A percentile compares a stretch with the other conserved stretches of the same genome.
phyloP scores from a whole-genome alignment of 768 basidiomycete species.

The Megacollybia marginata region DNA sequence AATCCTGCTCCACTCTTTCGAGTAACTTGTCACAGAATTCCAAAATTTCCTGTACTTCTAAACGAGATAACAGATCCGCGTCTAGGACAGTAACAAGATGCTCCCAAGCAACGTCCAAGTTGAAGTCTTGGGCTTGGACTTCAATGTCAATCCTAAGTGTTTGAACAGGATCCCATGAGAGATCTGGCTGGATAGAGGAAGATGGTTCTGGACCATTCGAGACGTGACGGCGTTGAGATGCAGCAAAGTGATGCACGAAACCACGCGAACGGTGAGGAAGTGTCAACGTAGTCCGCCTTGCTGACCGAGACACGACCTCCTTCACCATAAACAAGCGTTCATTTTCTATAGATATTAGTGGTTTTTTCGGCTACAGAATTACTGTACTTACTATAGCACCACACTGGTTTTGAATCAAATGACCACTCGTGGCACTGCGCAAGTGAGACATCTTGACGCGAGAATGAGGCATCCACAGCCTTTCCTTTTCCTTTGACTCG shows the following conservation, averaged over 20 bases:
- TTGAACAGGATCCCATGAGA: too few relatives aligned
- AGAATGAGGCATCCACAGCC: slow-evolving; percentile 16
- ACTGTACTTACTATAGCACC: not conserved
- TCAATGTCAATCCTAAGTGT: not conserved
- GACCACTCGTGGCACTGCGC: slow-evolving; percentile 38
- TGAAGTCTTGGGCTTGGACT: slow-evolving; percentile 12
- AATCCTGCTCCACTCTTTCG: slow-evolving; percentile 16
- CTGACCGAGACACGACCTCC: too few relatives aligned
- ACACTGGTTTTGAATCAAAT: slow-evolving; percentile 28
- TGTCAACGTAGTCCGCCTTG: too few relatives aligned
- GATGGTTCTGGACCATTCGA: too few relatives aligned
- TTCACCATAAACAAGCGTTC: too few relatives aligned
- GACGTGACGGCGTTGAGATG: too few relatives aligned
- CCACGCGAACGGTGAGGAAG: too few relatives aligned
- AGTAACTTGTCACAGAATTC: slow-evolving; percentile 17
- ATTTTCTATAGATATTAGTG: too few relatives aligned
- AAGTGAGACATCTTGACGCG: slow-evolving; percentile 13
- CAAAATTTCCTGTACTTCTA: slow-evolving; percentile 7
- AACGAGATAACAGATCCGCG: slow-evolving; percentile 3
- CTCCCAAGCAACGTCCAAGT: slow-evolving; percentile 33
- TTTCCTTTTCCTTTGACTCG: slow-evolving; percentile 49
- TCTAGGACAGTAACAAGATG: slow-evolving; percentile 21
- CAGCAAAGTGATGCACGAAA: too few relatives aligned
- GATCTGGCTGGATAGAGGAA: too few relatives aligned
- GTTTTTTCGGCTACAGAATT: too few relatives aligned